Evolutionary conservation across 2,329 filamentous ascomycete genomes (phyloP).

Genomic region (Talaromyces sp.): DNA sequence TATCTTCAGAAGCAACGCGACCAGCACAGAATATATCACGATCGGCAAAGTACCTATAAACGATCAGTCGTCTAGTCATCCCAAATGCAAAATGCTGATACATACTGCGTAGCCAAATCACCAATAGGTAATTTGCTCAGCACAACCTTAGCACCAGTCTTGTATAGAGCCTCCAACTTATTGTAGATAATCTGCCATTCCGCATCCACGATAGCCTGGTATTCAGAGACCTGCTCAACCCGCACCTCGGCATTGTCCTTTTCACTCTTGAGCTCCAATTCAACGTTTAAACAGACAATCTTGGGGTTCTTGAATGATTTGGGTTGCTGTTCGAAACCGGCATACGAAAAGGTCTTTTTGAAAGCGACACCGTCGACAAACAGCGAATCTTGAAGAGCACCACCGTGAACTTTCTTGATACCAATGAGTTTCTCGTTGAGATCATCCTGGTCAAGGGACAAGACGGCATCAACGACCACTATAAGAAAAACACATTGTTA

Average conservation of each 20-base stretch:
- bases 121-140: slow-evolving; percentile 96
- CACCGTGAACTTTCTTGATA: slow-evolving; percentile 96
- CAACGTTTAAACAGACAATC: slow-evolving; percentile 95
- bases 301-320: slow-evolving; percentile 92
- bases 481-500: slow-evolving; percentile 10
- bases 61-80: slow-evolving; percentile 1
- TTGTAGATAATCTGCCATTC: slow-evolving; percentile 99
- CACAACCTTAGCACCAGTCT: slow-evolving; percentile 94
- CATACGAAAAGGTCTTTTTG: slow-evolving; percentile 99
- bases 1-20: slow-evolving; percentile 82
- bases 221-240: slow-evolving; percentile 97
- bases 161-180: slow-evolving; percentile 91
- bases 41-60: slow-evolving; percentile 74
- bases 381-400: slow-evolving; percentile 89
- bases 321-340: slow-evolving; percentile 97
- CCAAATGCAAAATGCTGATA: neutral
- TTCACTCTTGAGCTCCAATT: slow-evolving; percentile 96
- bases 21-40: slow-evolving; percentile 97
- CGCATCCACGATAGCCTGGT: slow-evolving; percentile 97
- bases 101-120: slow-evolving; percentile 84
- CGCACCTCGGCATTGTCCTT: slow-evolving; percentile 99
- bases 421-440: slow-evolving; percentile 97
- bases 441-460: slow-evolving; percentile 92
- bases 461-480: slow-evolving; percentile 97
- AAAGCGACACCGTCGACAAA: slow-evolving; percentile 98